phyloP scores from a whole-genome alignment of 352 stramenopile species.

The Phytopythium boreale region DNA sequence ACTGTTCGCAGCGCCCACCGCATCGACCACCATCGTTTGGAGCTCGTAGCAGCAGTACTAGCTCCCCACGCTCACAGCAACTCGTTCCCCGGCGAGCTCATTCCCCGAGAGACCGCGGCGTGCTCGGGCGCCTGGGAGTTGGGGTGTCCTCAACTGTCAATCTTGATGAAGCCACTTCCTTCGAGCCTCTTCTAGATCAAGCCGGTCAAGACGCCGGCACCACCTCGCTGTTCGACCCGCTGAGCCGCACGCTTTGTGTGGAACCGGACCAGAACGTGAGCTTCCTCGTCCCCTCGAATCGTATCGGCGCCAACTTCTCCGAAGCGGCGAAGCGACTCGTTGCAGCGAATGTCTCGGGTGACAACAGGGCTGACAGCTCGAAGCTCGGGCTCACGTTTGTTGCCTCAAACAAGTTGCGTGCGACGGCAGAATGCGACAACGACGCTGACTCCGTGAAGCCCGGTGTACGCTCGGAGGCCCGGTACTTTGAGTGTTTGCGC shows the following conservation, averaged over 20 bases:
- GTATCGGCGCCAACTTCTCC: slow-evolving; percentile 72
- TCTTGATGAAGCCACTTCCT: background rate
- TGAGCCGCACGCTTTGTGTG: slow-evolving; percentile 68
- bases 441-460: background rate
- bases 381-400: slow-evolving; percentile 4
- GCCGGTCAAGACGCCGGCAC: background rate
- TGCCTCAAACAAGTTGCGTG: background rate
- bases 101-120: background rate
- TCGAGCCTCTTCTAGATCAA: background rate
- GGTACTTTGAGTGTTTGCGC: slow-evolving; percentile 60
- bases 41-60: background rate
- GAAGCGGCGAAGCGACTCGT: slow-evolving; percentile 35
- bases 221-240: slow-evolving; percentile 50
- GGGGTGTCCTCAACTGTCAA: background rate
- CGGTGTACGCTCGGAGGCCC: slow-evolving; percentile 26
- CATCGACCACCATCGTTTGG: slow-evolving; percentile 6
- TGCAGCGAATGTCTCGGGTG: slow-evolving; percentile 30
- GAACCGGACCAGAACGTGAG: slow-evolving; percentile 61
- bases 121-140: too few species aligned
- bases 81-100: background rate
- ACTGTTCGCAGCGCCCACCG: slow-evolving; percentile 1
- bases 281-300: slow-evolving; percentile 60
- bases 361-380: background rate
- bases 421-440: background rate
- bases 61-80: background rate